Conservation (phyloP, 331 rosid species). For the Telfairia occidentalis region DNA sequence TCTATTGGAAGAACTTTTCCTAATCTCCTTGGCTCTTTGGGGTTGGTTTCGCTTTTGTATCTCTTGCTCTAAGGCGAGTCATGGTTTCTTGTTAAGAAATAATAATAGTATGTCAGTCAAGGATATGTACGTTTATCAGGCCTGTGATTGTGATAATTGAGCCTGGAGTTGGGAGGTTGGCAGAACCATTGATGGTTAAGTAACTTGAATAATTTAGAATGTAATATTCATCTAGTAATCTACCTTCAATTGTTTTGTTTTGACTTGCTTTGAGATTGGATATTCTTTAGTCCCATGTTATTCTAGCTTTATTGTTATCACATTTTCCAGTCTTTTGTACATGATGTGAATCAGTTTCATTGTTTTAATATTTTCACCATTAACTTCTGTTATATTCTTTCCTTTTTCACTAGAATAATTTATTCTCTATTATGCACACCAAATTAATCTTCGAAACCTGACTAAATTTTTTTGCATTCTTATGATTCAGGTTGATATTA, state of each 20-base stretch:
- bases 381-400: neutral
- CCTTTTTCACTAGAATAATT: neutral
- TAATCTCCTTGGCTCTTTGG: neutral
- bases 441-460: neutral
- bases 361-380: neutral
- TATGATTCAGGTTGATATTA: slow-evolving; percentile 71
- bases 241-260: neutral
- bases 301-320: neutral
- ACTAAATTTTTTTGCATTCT: neutral
- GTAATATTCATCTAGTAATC: neutral
- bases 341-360: neutral
- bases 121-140: neutral
- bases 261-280: neutral
- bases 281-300: neutral
- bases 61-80: neutral
- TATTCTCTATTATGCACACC: neutral
- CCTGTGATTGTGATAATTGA: neutral
- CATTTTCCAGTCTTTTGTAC: neutral
- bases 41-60: neutral
- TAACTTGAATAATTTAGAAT: neutral
- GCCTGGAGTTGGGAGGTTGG: neutral
- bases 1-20: neutral
- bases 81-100: neutral
- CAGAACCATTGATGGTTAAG: neutral
- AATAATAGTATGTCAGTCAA: neutral